Evolutionary conservation across 208 protist genomes (phyloP), one percentile per base, ranked within the genome.

Genomic region (Leishmania tropica): DNA sequence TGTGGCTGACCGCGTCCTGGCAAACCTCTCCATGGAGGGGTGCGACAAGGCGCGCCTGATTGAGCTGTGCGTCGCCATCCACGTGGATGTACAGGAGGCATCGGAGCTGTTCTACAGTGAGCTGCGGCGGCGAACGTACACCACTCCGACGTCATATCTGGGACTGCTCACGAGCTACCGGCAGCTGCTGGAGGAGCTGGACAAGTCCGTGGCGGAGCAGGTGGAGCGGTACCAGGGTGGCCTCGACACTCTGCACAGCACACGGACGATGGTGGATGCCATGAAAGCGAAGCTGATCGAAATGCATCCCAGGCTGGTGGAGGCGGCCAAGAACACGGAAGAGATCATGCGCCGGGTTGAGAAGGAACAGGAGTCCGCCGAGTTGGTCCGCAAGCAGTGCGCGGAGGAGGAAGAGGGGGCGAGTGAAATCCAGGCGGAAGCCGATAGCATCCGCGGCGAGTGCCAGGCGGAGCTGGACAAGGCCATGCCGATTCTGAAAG

Each of bases 121-220:
- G 89, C 87, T 99, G 76, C 96, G 92, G 47, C 90, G 99, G 47
- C 94, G 91, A 78, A 98, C 97, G 83, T 99, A 99, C 95, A 99
- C 97, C 13, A 99, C 99, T 28, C 99, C 99, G 54, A 99, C 96
- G 60, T 98, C 95, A 11, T 99, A 99, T 87, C 89, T 99, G 11
- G 94, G 98, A 83, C 92, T 99, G 60, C 91, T 99, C 58, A 94
- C 86, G 48, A 94, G 96, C 78, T 99, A 99, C 89, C 62, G 87
- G 15, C 84, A 90, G 51, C 80, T 99, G 83, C 88, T 99, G 35
- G 90, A 90, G 72, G 93, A 98, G 82, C 96, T 99, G 85, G 83
- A 93, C 68, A 87, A 89, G 80, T 58, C 85, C 28, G 94, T 96
- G 51, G 80, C 83, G 58, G 85, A 87, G 45, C 90, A 97, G 78